Evolutionary conservation across 257 asterid species (phyloP).

Genomic region (Przewalskia tangutica): DNA sequence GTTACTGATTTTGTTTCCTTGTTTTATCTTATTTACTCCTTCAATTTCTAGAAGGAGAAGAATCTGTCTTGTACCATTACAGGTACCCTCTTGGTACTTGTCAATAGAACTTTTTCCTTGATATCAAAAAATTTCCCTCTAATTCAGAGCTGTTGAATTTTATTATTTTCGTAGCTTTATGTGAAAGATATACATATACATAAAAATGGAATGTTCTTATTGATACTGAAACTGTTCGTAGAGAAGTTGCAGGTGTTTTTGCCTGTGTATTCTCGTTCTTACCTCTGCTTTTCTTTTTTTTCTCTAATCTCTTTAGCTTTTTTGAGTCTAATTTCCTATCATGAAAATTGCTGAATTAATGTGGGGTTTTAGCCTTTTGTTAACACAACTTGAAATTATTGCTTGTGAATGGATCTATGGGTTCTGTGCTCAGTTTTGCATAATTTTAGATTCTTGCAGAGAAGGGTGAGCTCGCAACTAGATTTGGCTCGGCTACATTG

Average conservation of each 20-base stretch:
- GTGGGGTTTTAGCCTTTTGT: not conserved
- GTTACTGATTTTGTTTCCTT: not conserved
- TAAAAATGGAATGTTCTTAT: not conserved
- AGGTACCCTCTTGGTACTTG: not conserved
- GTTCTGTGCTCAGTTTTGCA: slow-evolving; percentile 28
- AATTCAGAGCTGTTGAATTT: not conserved
- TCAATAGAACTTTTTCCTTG: not conserved
- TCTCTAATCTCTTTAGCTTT: not conserved
- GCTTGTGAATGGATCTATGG: not conserved
- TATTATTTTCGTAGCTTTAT: not conserved
- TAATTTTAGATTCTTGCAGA: slow-evolving; percentile 90
- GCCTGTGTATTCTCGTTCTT: not conserved
- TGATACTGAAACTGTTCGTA: not conserved
- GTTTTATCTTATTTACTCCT: not conserved
- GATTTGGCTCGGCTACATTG: slow-evolving; percentile 94
- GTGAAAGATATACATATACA: not conserved
- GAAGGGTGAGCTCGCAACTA: slow-evolving; percentile 96
- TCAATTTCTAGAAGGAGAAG: not conserved
- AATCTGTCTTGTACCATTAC: not conserved
- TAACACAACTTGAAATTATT: not conserved
- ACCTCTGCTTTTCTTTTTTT: not conserved
- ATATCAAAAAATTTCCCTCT: not conserved
- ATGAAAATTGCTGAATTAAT: not conserved
- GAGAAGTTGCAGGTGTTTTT: not conserved
- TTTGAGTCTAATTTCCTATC: not conserved